Evolutionary conservation across 176 grass and related monocot genomes (phyloP).

Genomic region (Urochloa ruziziensis): DNA sequence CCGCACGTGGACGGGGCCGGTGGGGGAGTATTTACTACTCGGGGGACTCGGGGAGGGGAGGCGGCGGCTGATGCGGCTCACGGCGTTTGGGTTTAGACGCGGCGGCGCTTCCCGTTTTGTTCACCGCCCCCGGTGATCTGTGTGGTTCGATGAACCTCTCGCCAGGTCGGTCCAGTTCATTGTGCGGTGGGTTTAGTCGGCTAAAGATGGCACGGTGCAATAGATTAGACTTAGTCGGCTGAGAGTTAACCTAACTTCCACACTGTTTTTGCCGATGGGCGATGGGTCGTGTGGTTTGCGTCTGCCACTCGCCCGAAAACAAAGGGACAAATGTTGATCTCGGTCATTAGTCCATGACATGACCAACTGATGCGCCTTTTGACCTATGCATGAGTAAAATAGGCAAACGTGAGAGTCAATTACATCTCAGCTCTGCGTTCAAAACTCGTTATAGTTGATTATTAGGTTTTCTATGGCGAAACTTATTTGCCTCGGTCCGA

Average conservation of each 20-base stretch:
- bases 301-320: no score
- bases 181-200: not conserved
- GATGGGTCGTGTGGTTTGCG: not conserved
- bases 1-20: slow-evolving; percentile 20
- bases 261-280: not conserved
- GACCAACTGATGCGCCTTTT: not conserved
- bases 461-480: no score
- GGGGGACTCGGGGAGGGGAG: not conserved
- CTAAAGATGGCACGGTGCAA: not conserved
- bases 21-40: no score
- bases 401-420: not conserved
- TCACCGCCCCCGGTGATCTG: not conserved
- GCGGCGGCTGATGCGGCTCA: not conserved
- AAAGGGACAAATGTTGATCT: not conserved
- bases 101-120: not conserved
- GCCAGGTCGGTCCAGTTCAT: not conserved
- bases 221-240: not conserved
- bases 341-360: no score
- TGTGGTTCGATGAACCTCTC: not conserved
- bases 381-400: not conserved
- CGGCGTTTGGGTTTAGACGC: not conserved
- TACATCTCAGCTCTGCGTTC: not conserved
- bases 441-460: no score
- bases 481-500: no score
- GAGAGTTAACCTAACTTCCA: not conserved